Base-by-base conservation (phyloP, 2,329 filamentous ascomycete species). In the Sporothrix inflata region DNA sequence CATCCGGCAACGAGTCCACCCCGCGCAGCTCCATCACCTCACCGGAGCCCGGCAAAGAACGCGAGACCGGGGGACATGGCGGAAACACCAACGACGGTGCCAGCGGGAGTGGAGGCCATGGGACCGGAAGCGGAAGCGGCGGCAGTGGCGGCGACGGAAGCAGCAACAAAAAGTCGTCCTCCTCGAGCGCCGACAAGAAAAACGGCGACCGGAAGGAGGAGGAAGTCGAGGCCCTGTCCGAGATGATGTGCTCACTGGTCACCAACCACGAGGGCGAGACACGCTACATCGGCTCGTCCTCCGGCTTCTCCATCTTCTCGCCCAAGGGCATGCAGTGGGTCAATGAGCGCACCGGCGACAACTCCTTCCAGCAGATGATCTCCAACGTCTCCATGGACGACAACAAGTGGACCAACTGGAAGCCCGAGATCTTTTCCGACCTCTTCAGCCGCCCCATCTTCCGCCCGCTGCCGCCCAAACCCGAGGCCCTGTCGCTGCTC, bases 261-360 rank as follows among this genome's bases (percentile, higher is more conserved):
- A 98, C 95, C 1, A 98, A 97, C 79, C 94, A 95, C 77, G 92
- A 90, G 74, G 96, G 96, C 71, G 96, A 99, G 84, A 98, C 95
- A 8, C 88, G 96, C 81, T 99, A 97, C 79, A 97, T 98, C 76
- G 96, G 95, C 34, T 98, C 94, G 0, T 98, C 95, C 0, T 99
- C 96, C 2, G 96, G 96, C 3, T 98, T 98, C 82, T 98, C 95
- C 71, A 99, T 99, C 77, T 98, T 99, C 84, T 98, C 95, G 0
- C 96, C 95, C 16, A 97, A 97, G 80, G 96, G 96, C 60, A 97
- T 99, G 70, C 92, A 97, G 80, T 99, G 96, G 96, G 95, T 99
- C 70, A 98, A 98, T 78, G 91, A 96, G 76, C 98, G 97, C 84
- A 98, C 94, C 1, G 96, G 96, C n/a, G 96, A 99, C 79, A 90